A percentile compares a stretch with the other conserved stretches of the same genome.
Evolutionary conservation across 345 rosid genomes (phyloP).

Genomic region (Mercurialis annua): DNA sequence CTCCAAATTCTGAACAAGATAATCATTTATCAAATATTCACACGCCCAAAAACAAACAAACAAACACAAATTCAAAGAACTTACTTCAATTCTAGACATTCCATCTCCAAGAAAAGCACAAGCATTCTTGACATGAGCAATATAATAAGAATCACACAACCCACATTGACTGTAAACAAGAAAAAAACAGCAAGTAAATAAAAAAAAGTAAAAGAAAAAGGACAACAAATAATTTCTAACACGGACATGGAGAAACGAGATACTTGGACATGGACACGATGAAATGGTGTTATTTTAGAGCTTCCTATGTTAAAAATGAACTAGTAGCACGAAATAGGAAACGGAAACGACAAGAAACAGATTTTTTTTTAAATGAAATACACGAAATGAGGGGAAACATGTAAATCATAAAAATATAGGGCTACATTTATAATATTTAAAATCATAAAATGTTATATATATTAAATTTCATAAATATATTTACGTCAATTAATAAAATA

Average conservation of each 20-base stretch:
- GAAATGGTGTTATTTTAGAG: no score
- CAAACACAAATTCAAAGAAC: conserved; percentile 3
- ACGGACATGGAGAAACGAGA: no score
- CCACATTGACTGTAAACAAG: conserved; percentile 62
- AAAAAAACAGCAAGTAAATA: background rate
- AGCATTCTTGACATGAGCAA: conserved; percentile 90
- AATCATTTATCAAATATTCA: conserved; percentile 5
- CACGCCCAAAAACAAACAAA: background rate
- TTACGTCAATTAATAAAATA: no score
- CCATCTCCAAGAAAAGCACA: conserved; percentile 97
- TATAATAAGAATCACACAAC: conserved; percentile 84
- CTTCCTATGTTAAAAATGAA: no score
- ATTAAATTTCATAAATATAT: no score
- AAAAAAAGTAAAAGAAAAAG: conserved; percentile 1
- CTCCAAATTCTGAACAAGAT: conserved; percentile 58
- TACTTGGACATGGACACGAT: background rate
- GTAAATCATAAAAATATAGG: no score
- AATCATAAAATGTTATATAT: no score
- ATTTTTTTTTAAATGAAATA: no score
- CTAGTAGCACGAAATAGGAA: no score
- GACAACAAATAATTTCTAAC: background rate
- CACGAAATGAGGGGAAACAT: no score
- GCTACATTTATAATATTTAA: no score
- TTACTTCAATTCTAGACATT: conserved; percentile 91
- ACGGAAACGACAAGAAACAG: no score